These are phyloP conservation scores for Prunus mume DNA, from an alignment of 306 rosid species.

Conservation along the genomic window DNA sequence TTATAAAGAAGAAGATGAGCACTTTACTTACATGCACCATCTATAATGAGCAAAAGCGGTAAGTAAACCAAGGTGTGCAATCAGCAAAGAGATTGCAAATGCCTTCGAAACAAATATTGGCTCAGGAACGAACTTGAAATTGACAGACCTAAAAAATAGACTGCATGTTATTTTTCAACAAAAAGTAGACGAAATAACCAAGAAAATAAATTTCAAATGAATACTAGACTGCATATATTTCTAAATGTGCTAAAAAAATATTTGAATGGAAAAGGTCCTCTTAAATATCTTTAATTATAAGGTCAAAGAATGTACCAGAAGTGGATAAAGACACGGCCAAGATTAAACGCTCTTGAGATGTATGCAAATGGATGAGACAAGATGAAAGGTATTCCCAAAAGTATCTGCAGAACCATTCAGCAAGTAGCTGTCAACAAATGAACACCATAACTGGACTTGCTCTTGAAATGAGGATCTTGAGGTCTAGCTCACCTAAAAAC, in stretches of 20 bases:
- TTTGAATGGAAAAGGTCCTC: conserved; percentile 7
- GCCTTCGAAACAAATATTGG: conserved; percentile 77
- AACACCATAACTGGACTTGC: conserved; percentile 33
- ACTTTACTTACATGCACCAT: conserved; percentile 92
- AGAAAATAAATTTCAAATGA: background rate
- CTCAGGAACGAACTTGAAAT: conserved; percentile 92
- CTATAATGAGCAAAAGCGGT: conserved; percentile 66
- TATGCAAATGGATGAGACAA: conserved; percentile 74
- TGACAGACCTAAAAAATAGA: conserved; percentile 75
- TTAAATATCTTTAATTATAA: conserved; percentile 19
- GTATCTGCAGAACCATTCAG: conserved; percentile 62
- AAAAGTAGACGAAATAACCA: background rate
- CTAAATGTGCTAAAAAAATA: background rate
- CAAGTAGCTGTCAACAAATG: conserved; percentile 38
- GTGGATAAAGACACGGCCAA: conserved; percentile 92
- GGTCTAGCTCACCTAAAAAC: conserved; percentile 62
- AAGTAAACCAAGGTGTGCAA: conserved; percentile 62
- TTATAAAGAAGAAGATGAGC: too few relatives aligned
- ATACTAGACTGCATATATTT: background rate
- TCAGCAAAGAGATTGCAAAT: conserved; percentile 69
- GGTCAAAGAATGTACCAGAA: conserved; percentile 62
- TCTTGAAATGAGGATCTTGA: conserved; percentile 32
- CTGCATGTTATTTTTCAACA: conserved; percentile 31
- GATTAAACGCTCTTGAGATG: conserved; percentile 88
- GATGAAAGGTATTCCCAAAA: conserved; percentile 83